Evolutionary conservation across 2,329 filamentous ascomycete genomes (phyloP).

Genomic region (Xylaria sp.): DNA sequence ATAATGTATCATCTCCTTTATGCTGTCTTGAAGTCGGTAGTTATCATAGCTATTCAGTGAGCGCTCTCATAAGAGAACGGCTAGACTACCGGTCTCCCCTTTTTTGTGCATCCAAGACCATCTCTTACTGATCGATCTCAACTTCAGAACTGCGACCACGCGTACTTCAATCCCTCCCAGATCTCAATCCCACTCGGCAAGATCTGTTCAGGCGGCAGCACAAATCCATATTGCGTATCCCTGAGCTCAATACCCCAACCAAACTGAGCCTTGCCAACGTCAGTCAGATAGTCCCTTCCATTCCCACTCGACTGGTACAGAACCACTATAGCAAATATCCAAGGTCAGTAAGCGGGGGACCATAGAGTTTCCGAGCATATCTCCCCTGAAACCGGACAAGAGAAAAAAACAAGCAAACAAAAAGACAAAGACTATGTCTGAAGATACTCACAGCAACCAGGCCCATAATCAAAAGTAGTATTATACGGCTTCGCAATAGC

Average conservation of each 20-base stretch:
- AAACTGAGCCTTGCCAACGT: constrained; percentile 49
- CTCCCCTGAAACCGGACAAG: not conserved
- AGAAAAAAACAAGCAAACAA: not conserved
- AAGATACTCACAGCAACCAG: constrained; percentile 40
- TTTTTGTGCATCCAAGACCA: not conserved
- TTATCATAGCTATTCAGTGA: not conserved
- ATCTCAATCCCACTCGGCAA: constrained; percentile 52
- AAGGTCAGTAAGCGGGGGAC: not conserved
- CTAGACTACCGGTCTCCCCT: not conserved
- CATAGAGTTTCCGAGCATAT: not conserved
- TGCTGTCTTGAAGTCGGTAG: not conserved
- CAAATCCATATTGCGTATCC: constrained; percentile 52
- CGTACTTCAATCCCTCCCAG: constrained; percentile 47
- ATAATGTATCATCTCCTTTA: not conserved
- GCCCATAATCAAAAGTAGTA: constrained; percentile 44
- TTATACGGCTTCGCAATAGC: constrained; percentile 51
- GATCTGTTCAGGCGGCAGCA: constrained; percentile 54
- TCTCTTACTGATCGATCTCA: not conserved
- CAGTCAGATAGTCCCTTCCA: constrained; percentile 46
- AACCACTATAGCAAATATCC: constrained; percentile 29
- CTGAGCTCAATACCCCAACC: constrained; percentile 56
- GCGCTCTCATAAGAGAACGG: not conserved
- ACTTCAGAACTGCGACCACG: constrained; percentile 39
- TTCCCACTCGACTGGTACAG: constrained; percentile 47
- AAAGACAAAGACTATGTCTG: not conserved